Evolutionary conservation across 352 stramenopile genomes (phyloP).

Genomic region (Phytophthora meadii): DNA sequence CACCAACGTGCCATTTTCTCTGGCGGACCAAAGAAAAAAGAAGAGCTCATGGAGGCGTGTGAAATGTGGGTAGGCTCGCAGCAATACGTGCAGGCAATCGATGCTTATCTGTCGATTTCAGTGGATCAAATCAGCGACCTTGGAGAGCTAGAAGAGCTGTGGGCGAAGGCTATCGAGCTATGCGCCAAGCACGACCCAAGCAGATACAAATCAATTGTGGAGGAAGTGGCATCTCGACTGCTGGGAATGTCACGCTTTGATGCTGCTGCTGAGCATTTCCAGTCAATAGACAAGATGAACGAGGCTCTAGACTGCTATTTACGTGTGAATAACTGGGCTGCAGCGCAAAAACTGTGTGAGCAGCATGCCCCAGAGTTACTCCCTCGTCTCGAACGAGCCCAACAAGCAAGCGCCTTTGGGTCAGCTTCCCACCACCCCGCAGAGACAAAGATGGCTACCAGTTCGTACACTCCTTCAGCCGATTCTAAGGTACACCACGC

Average conservation of each 20-base stretch:
- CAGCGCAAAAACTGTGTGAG: slow-evolving; percentile 80
- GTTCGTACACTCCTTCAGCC: slow-evolving; percentile 62
- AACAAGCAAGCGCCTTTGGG: slow-evolving; percentile 84
- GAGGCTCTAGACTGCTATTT: slow-evolving; percentile 91
- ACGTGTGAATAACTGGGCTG: slow-evolving; percentile 78
- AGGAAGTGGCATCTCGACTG: slow-evolving; percentile 88
- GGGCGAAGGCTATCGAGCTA: slow-evolving; percentile 89
- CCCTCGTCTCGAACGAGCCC: slow-evolving; percentile 78
- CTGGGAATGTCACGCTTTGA: slow-evolving; percentile 87
- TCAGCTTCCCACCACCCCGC: slow-evolving; percentile 45
- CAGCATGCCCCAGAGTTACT: slow-evolving; percentile 83
- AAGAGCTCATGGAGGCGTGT: slow-evolving; percentile 86
- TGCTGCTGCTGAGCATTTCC: slow-evolving; percentile 88
- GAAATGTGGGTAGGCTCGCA: slow-evolving; percentile 89
- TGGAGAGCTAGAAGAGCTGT: slow-evolving; percentile 89
- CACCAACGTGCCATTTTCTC: slow-evolving; percentile 86
- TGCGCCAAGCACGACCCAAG: slow-evolving; percentile 88
- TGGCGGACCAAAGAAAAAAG: slow-evolving; percentile 74
- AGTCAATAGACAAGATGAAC: slow-evolving; percentile 92
- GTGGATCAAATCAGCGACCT: slow-evolving; percentile 68
- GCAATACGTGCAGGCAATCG: slow-evolving; percentile 92
- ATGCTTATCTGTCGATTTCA: slow-evolving; percentile 90
- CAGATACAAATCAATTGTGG: slow-evolving; percentile 89
- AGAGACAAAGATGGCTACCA: slow-evolving; percentile 53
- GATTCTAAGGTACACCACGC: slow-evolving; percentile 55